phyloP scores from a whole-genome alignment of 257 asterid genomes.

The Nicotiana undulata region DNA sequence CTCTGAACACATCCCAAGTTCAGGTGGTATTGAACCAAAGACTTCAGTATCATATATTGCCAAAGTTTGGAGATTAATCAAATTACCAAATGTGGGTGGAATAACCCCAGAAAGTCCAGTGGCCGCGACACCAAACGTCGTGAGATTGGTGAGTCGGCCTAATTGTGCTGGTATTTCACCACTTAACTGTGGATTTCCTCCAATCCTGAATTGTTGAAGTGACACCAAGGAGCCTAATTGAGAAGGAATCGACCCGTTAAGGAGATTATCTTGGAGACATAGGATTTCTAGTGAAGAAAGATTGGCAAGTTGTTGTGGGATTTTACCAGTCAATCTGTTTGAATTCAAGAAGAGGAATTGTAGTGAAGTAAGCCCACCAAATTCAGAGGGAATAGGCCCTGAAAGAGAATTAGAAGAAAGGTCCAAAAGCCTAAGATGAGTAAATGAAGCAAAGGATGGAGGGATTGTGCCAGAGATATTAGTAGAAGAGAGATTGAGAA shows the following conservation, averaged over 20 bases:
- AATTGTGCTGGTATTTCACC: slow-evolving; percentile 68
- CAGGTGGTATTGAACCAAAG: slow-evolving; percentile 64
- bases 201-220: slow-evolving; percentile 71
- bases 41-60: slow-evolving; percentile 76
- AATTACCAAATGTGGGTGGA: slow-evolving; percentile 65
- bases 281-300: slow-evolving; percentile 63
- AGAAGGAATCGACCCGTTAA: slow-evolving; percentile 65
- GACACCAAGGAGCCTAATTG: slow-evolving; percentile 54
- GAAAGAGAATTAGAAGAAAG: slow-evolving; percentile 60
- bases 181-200: slow-evolving; percentile 60
- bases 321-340: slow-evolving; percentile 45
- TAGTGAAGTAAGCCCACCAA: slow-evolving; percentile 45
- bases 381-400: slow-evolving; percentile 57
- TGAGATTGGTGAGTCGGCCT: slow-evolving; percentile 60
- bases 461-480: slow-evolving; percentile 78
- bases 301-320: slow-evolving; percentile 54
- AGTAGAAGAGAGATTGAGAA: slow-evolving; percentile 77
- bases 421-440: slow-evolving; percentile 57
- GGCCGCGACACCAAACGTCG: slow-evolving; percentile 77
- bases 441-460: slow-evolving; percentile 44
- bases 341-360: slow-evolving; percentile 73
- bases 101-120: slow-evolving; percentile 66
- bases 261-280: slow-evolving; percentile 70
- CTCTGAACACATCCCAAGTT: slow-evolving; percentile 57
- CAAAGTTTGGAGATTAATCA: slow-evolving; percentile 49